phyloP scores from a whole-genome alignment of 805 yeast genomes.

The Yamadazyma nakazawae region DNA sequence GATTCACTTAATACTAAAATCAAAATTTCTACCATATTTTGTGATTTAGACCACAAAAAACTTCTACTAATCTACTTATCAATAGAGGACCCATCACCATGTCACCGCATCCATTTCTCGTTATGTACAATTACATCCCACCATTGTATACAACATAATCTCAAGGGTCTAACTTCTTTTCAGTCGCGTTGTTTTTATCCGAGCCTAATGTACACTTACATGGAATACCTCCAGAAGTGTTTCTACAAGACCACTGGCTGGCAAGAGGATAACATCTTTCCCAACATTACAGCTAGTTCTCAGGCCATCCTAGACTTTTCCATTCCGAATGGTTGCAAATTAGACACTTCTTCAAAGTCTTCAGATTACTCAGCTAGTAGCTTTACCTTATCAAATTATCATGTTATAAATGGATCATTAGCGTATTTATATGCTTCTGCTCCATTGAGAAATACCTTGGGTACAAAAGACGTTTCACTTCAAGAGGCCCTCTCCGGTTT shows the following conservation, averaged over 20 bases:
- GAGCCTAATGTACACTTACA: conserved; percentile 63
- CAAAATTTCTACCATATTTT: not conserved
- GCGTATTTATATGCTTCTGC: conserved; percentile 75
- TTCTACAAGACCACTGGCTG: conserved; percentile 71
- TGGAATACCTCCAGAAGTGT: conserved; percentile 79
- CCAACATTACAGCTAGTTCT: conserved; percentile 71
- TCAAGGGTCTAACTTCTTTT: not conserved
- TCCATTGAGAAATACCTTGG: conserved; percentile 49
- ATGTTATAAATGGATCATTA: conserved; percentile 72
- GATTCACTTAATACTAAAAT: too few species aligned
- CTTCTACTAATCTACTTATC: too few species aligned
- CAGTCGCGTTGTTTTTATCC: not conserved
- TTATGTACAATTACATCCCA: too few species aligned
- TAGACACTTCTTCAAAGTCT: conserved; percentile 68
- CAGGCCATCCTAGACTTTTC: conserved; percentile 67
- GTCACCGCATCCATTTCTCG: too few species aligned
- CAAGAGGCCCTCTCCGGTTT: conserved; percentile 73
- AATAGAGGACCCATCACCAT: too few species aligned
- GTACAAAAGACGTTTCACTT: conserved; percentile 51
- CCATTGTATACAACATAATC: not conserved
- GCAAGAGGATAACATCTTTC: conserved; percentile 76
- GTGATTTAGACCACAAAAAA: too few species aligned
- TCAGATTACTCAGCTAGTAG: conserved; percentile 70
- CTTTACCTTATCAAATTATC: conserved; percentile 62
- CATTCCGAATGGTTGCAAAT: conserved; percentile 62